These are phyloP conservation scores for Coemansia furcata DNA, from an alignment of 192 early-diverging fungal genomes.

Conservation along the genomic window DNA sequence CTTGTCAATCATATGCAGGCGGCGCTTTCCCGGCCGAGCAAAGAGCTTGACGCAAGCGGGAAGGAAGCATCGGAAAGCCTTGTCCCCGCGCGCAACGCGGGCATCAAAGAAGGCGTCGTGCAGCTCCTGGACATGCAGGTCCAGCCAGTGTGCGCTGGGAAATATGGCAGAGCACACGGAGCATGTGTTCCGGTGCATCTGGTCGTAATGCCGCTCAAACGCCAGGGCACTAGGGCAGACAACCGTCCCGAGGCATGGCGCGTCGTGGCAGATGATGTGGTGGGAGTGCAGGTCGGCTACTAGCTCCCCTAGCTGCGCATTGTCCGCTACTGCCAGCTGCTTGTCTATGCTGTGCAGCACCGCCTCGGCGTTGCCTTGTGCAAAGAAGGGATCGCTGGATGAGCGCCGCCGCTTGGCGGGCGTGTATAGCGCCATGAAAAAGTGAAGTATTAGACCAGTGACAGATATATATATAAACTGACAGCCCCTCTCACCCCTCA, in stretches of 20 bases:
- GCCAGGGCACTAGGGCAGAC: constrained; percentile 18
- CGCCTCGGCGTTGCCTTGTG: constrained; percentile 38
- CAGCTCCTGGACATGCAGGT: constrained; percentile 44
- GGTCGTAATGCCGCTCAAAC: constrained; percentile 47
- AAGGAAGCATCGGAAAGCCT: constrained; percentile 33
- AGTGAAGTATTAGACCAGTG: not conserved
- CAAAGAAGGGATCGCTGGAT: constrained; percentile 36
- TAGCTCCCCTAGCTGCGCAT: not conserved
- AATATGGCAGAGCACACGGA: constrained; percentile 24
- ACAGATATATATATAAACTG: not conserved
- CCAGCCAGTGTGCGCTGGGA: constrained; percentile 51
- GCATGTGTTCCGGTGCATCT: constrained; percentile 38
- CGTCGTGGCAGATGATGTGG: constrained; percentile 33
- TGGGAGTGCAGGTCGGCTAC: constrained; percentile 3
- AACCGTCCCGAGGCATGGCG: constrained; percentile 37
- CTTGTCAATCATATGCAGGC: constrained; percentile 35
- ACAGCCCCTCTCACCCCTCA: not conserved
- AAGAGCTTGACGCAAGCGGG: constrained; percentile 20
- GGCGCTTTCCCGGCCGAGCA: constrained; percentile 21
- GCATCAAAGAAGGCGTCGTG: constrained; percentile 46
- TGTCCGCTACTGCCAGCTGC: constrained; percentile 8
- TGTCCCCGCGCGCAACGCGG: constrained; percentile 26
- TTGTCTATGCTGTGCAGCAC: constrained; percentile 14
- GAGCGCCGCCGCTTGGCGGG: constrained; percentile 46
- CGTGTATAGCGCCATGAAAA: constrained; percentile 18